These are phyloP conservation scores for Mycosphaerella sp. DNA, from an alignment of 2,329 filamentous ascomycete species.

Conservation along the genomic window DNA sequence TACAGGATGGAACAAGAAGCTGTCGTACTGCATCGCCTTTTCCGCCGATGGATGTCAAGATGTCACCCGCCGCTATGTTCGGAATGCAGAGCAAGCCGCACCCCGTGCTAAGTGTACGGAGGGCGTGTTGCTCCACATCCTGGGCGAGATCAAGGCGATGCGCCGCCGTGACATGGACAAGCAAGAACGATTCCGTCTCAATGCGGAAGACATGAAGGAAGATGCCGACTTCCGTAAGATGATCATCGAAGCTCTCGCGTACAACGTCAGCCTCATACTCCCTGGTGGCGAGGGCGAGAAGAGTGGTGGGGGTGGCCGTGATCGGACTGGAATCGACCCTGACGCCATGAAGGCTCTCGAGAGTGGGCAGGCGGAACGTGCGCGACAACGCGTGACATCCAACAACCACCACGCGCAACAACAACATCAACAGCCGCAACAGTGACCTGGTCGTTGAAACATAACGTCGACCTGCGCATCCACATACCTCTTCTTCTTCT, in stretches of 20 bases:
- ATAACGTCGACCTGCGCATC: background rate
- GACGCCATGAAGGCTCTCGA: constrained; percentile 45
- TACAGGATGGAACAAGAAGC: constrained; percentile 82
- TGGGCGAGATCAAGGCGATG: constrained; percentile 81
- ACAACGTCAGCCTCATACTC: constrained; percentile 63
- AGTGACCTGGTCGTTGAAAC: background rate
- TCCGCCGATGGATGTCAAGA: constrained; percentile 75
- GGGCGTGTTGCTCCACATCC: constrained; percentile 82
- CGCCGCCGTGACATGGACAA: constrained; percentile 80
- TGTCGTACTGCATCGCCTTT: constrained; percentile 96
- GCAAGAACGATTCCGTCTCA: constrained; percentile 71
- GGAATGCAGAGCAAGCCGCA: constrained; percentile 64
- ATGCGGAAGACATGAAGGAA: constrained; percentile 72
- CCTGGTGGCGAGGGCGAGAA: constrained; percentile 39
- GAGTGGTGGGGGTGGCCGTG: constrained; percentile 1
- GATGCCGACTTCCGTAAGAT: constrained; percentile 68
- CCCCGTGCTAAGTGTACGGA: constrained; percentile 76
- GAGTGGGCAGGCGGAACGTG: constrained; percentile 35
- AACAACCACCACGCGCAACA: constrained; percentile 28
- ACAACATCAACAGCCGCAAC: constrained; percentile 19
- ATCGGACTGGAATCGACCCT: constrained; percentile 33
- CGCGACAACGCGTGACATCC: constrained; percentile 25
- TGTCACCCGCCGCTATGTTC: constrained; percentile 62
- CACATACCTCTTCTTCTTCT: constrained; percentile 7
- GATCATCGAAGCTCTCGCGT: constrained; percentile 66